Evolutionary conservation across 2,329 filamentous ascomycete genomes (phyloP).

Genomic region (Periconia sp.): DNA sequence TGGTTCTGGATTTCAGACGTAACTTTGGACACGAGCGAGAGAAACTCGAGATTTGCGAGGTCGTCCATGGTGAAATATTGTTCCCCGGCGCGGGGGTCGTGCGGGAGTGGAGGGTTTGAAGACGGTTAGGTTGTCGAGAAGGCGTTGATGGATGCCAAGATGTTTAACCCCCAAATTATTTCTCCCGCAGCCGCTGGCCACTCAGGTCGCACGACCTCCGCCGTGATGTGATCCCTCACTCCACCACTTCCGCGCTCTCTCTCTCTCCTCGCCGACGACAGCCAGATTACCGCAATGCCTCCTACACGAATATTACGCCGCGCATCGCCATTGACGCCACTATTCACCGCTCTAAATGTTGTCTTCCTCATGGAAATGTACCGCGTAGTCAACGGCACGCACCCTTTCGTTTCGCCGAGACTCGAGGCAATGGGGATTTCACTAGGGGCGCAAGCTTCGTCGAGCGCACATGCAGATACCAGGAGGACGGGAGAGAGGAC

Average conservation of each 20-base stretch:
- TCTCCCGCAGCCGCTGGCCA: constrained; percentile 18
- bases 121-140: not conserved
- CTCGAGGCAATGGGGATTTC: constrained; percentile 15
- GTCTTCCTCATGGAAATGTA: constrained; percentile 29
- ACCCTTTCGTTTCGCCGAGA: constrained; percentile 31
- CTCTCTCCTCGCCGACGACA: not conserved
- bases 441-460: not conserved
- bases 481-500: not conserved
- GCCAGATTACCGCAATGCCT: constrained; percentile 1
- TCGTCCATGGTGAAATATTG: constrained; percentile 72
- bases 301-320: not conserved
- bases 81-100: not conserved
- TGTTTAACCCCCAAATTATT: constrained; percentile 11
- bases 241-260: not conserved
- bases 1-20: constrained; percentile 95
- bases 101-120: not conserved
- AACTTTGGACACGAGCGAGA: constrained; percentile 94
- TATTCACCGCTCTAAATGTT: too few relatives aligned
- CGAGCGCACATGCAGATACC: not conserved
- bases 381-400: constrained; percentile 34
- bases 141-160: constrained; percentile 17
- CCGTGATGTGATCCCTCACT: constrained; percentile 3
- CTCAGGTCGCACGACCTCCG: constrained; percentile 25
- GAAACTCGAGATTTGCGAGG: constrained; percentile 85
- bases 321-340: not conserved